Evolutionary conservation across 306 rosid species (phyloP).

Genomic region (Benincasa hispida): DNA sequence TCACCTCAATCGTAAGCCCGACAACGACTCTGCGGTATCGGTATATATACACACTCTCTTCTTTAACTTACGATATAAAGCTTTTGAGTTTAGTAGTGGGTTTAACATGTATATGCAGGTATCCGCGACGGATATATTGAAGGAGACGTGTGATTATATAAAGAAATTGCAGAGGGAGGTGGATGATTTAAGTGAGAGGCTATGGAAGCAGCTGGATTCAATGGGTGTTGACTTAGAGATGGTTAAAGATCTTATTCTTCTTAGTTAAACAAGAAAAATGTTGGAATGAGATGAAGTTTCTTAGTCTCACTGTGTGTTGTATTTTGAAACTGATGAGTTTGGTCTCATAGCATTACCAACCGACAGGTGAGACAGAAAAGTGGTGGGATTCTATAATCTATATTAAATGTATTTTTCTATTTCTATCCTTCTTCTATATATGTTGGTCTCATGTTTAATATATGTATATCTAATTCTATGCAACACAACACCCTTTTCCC

Average conservation of each 20-base stretch:
- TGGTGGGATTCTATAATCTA: not conserved
- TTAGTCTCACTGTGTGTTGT: not conserved
- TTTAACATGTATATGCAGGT: slow-evolving; percentile 2
- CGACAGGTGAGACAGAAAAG: not conserved
- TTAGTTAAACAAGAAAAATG: not conserved
- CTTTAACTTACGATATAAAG: not conserved
- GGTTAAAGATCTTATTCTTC: not conserved
- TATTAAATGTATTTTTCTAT: not conserved
- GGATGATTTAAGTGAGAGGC: slow-evolving; percentile 23
- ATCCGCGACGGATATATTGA: slow-evolving; percentile 14
- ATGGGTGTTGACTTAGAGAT: slow-evolving; percentile 11
- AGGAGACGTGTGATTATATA: slow-evolving; percentile 31
- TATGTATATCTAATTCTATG: not conserved
- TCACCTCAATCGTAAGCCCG: slow-evolving; percentile 4
- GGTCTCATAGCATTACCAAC: not conserved
- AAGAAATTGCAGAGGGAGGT: slow-evolving; percentile 26
- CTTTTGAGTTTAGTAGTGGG: not conserved
- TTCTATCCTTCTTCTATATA: not conserved
- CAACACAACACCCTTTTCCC: not conserved
- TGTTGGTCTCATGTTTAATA: not conserved
- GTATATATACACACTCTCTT: too few species aligned
- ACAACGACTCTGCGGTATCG: slow-evolving; percentile 11
- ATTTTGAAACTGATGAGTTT: not conserved
- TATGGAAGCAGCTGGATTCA: slow-evolving; percentile 21
- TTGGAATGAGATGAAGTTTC: too few species aligned